Conservation (phyloP, 2,329 filamentous ascomycete genomes). For the Ophiostoma piceae region DNA sequence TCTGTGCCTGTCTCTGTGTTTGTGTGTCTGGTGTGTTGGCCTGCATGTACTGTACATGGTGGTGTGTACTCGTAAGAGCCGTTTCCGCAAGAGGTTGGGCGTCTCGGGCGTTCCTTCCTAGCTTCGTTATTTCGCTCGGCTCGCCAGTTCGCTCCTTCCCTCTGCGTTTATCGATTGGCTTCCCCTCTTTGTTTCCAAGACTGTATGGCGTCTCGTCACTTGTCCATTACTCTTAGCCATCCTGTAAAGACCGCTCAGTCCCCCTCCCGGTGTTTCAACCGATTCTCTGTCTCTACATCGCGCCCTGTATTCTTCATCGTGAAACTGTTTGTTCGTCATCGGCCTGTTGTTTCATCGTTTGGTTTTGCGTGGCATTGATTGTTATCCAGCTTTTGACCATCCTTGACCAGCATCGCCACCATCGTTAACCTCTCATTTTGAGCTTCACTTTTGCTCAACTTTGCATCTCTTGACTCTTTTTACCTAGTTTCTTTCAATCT, state of each 20-base stretch:
- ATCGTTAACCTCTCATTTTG: not conserved
- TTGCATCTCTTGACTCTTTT: not conserved
- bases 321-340: conserved; percentile 4
- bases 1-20: not conserved
- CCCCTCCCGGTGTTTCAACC: not conserved
- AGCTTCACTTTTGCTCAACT: not conserved
- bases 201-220: not conserved
- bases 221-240: not conserved
- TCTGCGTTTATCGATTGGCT: not conserved
- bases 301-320: not conserved
- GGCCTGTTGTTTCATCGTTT: not conserved
- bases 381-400: not conserved
- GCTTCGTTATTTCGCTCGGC: not conserved
- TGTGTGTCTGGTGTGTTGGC: not conserved
- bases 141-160: not conserved
- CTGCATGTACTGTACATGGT: not conserved
- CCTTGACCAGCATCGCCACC: not conserved
- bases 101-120: not conserved
- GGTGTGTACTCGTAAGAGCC: conserved; percentile 2
- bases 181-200: conserved; percentile 3
- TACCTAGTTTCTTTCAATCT: not conserved
- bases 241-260: not conserved
- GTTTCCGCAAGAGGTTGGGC: not conserved
- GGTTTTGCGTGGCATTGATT: not conserved
- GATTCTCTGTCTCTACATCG: not conserved